Percentiles rank a stretch among this genome's conserved stretches.
Conservation (phyloP, 2,329 filamentous ascomycete species). For the Hymenoscyphus fructigenus region DNA sequence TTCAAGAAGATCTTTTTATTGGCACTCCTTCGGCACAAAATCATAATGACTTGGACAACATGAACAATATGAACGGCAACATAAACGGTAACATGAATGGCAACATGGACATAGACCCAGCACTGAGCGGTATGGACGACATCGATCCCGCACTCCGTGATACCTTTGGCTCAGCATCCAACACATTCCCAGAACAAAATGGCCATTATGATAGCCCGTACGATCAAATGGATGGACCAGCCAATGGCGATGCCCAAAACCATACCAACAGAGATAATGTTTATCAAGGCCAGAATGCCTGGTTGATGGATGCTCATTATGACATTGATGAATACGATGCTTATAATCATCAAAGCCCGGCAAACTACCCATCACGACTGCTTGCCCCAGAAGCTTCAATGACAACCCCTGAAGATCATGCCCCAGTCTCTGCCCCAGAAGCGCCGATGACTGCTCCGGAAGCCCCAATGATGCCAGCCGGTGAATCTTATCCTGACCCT, state of each 20-base stretch:
- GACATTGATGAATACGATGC: constrained; percentile 26
- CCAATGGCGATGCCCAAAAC: constrained; percentile 12
- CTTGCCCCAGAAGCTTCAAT: constrained; percentile 18
- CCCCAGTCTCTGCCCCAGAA: constrained; percentile 14
- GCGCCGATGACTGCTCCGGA: constrained; percentile 17
- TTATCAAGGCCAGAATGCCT: constrained; percentile 4
- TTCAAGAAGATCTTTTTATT: constrained; percentile 17
- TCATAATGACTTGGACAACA: not conserved
- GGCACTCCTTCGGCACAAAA: constrained; percentile 1
- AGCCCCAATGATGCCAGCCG: constrained; percentile 19
- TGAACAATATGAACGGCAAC: not conserved
- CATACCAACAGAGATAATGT: constrained; percentile 12
- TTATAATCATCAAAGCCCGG: constrained; percentile 16
- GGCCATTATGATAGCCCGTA: constrained; percentile 15
- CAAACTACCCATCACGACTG: constrained; percentile 28
- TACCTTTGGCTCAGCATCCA: constrained; percentile 4
- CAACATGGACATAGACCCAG: constrained; percentile 9
- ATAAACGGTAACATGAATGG: not conserved
- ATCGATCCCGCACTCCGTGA: constrained; percentile 33
- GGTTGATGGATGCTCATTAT: constrained; percentile 24
- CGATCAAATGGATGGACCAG: constrained; percentile 9
- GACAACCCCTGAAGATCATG: constrained; percentile 1
- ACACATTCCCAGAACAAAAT: constrained; percentile 13
- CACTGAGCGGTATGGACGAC: constrained; percentile 24
- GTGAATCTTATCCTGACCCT: constrained; percentile 29